Conservation (phyloP, 805 yeast species). For the Starmerella floris region DNA sequence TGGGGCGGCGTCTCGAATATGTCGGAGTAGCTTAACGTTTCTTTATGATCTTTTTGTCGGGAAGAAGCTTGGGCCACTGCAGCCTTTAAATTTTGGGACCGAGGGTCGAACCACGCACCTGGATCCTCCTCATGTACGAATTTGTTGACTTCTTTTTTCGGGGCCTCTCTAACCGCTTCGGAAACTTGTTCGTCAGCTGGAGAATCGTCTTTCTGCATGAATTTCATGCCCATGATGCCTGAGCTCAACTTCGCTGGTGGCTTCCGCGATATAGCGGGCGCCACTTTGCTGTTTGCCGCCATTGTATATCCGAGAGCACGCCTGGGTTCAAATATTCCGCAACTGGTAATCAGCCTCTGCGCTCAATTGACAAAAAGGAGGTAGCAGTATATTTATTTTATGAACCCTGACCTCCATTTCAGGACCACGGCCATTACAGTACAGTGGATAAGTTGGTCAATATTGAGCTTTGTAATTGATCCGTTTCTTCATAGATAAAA, state of each 20-base stretch:
- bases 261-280: background rate
- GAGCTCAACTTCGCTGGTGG: slow-evolving; percentile 18
- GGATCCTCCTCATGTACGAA: slow-evolving; percentile 12
- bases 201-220: slow-evolving; percentile 16
- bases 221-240: slow-evolving; percentile 22
- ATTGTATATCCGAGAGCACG: too few species aligned
- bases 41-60: too few species aligned
- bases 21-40: slow-evolving; percentile 6
- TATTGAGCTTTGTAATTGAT: too few species aligned
- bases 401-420: too few species aligned
- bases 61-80: background rate
- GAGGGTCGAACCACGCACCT: slow-evolving; percentile 9
- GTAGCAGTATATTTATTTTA: too few species aligned
- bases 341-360: too few species aligned
- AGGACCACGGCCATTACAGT: too few species aligned
- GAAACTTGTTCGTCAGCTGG: background rate
- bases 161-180: background rate
- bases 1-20: slow-evolving; percentile 3
- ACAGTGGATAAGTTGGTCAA: too few species aligned
- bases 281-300: too few species aligned
- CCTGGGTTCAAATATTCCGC: too few species aligned
- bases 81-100: background rate
- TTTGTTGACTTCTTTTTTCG: background rate
- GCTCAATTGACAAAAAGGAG: too few species aligned
- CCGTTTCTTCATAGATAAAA: too few species aligned